Evolutionary conservation across 164 flowering plant species (phyloP).

Genomic region (Pachysandra terminalis): DNA sequence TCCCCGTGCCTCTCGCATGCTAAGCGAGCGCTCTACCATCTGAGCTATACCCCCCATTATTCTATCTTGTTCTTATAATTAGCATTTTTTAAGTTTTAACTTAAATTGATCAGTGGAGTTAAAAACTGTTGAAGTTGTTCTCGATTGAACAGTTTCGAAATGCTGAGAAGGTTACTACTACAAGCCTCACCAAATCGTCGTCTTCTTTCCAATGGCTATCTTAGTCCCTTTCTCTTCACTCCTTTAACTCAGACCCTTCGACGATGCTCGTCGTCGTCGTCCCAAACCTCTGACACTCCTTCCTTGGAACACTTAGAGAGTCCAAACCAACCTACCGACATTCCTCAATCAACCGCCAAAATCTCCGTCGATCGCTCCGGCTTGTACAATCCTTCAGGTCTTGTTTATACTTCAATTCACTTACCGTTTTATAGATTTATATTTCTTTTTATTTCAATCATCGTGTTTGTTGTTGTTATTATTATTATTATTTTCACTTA

Average conservation of each 20-base stretch:
- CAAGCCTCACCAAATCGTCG: not conserved
- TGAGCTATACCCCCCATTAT: no score
- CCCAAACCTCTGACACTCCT: not conserved
- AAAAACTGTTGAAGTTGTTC: no score
- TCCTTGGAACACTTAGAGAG: not conserved
- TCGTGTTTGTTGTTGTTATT: not conserved
- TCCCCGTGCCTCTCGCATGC: constrained; percentile 95
- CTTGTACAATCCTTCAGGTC: constrained; percentile 55
- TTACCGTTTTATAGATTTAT: not conserved
- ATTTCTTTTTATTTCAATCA: not conserved
- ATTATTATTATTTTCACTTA: not conserved
- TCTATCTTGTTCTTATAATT: no score
- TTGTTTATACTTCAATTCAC: not conserved
- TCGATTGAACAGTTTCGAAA: not conserved
- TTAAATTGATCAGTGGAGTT: no score
- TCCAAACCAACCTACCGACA: not conserved
- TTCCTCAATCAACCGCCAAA: constrained; percentile 13
- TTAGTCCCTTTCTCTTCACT: constrained; percentile 2
- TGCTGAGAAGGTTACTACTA: constrained; percentile 13
- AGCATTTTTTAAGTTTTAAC: no score
- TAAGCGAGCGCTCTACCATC: constrained; percentile 96
- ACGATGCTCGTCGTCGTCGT: not conserved
- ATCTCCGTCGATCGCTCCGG: constrained; percentile 79
- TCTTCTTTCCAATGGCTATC: constrained; percentile 8
- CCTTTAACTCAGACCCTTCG: not conserved